These are phyloP conservation scores for Wilcoxina mikolae DNA, from an alignment of 495 filamentous ascomycete species.

Conservation along the genomic window DNA sequence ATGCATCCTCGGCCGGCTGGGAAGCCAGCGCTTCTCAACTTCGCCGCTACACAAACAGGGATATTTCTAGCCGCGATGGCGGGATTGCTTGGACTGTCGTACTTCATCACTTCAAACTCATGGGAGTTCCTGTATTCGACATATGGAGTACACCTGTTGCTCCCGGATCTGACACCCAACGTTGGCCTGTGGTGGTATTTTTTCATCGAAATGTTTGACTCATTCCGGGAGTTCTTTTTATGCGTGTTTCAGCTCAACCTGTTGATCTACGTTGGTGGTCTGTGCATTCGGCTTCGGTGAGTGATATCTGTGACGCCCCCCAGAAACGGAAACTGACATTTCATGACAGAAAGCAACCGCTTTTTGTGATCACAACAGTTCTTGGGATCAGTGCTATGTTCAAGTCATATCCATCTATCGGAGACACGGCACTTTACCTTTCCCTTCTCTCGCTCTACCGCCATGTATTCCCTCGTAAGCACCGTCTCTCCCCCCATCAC, in stretches of 20 bases:
- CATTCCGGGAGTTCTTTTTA: constrained; percentile 91
- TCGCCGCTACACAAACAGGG: constrained; percentile 37
- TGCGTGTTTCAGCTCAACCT: constrained; percentile 96
- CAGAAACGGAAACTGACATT: too few species aligned
- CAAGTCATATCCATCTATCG: constrained; percentile 88
- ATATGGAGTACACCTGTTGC: constrained; percentile 78
- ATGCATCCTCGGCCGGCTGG: constrained; percentile 27
- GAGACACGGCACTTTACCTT: constrained; percentile 71
- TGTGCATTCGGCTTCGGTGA: constrained; percentile 59
- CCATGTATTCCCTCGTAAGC: constrained; percentile 79
- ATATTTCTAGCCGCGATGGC: constrained; percentile 36
- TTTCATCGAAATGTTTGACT: constrained; percentile 99
- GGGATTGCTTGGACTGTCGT: constrained; percentile 55
- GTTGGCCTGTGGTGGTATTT: constrained; percentile 99
- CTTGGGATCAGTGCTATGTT: constrained; percentile 83
- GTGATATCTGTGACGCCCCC: background rate
- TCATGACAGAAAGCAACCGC: constrained; percentile 45
- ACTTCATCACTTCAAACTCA: constrained; percentile 57
- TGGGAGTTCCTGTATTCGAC: constrained; percentile 78
- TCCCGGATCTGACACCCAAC: constrained; percentile 89
- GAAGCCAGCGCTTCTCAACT: constrained; percentile 27
- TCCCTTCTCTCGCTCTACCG: constrained; percentile 73
- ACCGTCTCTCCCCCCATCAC: background rate
- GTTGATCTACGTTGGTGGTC: constrained; percentile 67
- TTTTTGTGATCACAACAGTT: constrained; percentile 68